A percentile compares a stretch with the other conserved stretches of the same genome.
phyloP scores from a whole-genome alignment of 2,329 filamentous ascomycete species.

The Fusarium continuum region DNA sequence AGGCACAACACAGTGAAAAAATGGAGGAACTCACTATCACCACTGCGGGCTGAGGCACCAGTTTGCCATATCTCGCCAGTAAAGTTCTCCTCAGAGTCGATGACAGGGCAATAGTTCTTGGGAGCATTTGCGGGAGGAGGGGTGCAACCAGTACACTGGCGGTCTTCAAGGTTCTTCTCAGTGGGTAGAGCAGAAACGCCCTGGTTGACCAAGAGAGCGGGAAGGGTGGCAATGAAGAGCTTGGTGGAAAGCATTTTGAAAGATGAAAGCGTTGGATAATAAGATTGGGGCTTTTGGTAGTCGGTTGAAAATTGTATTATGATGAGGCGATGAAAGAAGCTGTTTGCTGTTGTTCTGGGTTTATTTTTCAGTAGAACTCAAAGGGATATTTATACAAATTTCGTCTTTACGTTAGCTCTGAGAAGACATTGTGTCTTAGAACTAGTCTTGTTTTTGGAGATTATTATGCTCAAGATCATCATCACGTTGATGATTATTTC shows the following conservation, averaged over 20 bases:
- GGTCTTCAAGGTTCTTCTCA: not conserved
- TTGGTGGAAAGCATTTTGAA: not conserved
- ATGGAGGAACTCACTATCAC: not conserved
- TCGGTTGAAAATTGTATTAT: not conserved
- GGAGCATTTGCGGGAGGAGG: not conserved
- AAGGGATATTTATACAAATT: not conserved
- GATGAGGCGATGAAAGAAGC: too few species aligned
- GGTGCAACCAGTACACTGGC: not conserved
- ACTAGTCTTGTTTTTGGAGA: too few species aligned
- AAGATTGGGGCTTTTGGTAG: too few species aligned
- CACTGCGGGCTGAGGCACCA: not conserved
- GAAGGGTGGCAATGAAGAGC: not conserved
- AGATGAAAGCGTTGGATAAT: too few species aligned
- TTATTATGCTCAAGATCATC: too few species aligned
- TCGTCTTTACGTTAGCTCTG: not conserved
- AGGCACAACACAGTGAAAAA: not conserved
- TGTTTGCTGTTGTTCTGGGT: not conserved
- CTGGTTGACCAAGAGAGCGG: not conserved
- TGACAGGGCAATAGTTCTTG: not conserved
- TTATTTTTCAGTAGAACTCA: not conserved
- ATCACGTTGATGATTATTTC: too few species aligned
- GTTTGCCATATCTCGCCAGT: not conserved
- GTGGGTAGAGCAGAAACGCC: not conserved
- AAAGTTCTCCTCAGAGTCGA: not conserved
- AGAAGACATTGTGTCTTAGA: too few species aligned